Evolutionary conservation across 1,284 basidiomycete species (phyloP).

Genomic region (Sporisorium graminicola): DNA sequence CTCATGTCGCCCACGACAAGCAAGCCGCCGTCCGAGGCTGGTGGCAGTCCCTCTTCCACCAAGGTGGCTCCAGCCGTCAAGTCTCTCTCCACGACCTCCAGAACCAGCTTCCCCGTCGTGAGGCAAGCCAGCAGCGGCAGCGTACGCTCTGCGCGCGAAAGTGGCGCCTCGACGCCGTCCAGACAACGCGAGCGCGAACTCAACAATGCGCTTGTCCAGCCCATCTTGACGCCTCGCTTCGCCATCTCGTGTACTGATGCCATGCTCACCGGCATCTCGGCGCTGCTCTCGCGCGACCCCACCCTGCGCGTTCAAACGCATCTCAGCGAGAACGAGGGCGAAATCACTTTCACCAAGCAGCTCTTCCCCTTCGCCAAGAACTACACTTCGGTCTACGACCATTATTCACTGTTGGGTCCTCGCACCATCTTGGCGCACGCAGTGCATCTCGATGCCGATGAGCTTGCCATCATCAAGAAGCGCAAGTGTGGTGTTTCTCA

Average conservation of each 20-base stretch:
- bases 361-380: constrained; percentile 74
- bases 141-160: constrained; percentile 39
- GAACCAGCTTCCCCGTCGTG: constrained; percentile 16
- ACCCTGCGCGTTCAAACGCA: constrained; percentile 89
- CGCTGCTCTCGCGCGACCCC: constrained; percentile 72
- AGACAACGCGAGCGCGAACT: constrained; percentile 47
- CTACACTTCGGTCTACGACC: constrained; percentile 80
- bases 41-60: constrained; percentile 38
- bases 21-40: constrained; percentile 42
- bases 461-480: constrained; percentile 80
- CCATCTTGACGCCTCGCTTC: constrained; percentile 93
- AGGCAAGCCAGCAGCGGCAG: constrained; percentile 45
- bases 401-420: constrained; percentile 79
- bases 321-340: constrained; percentile 84
- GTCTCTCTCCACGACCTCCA: constrained; percentile 10
- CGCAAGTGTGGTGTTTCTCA: constrained; percentile 85
- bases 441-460: constrained; percentile 80
- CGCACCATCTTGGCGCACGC: constrained; percentile 92
- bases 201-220: constrained; percentile 77
- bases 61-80: constrained; percentile 28
- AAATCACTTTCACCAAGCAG: constrained; percentile 78
- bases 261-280: constrained; percentile 78
- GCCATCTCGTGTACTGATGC: constrained; percentile 87
- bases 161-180: constrained; percentile 47
- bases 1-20: constrained; percentile 47